Conservation (phyloP, 768 basidiomycete species). For the Candolleomyces efflorescens region DNA sequence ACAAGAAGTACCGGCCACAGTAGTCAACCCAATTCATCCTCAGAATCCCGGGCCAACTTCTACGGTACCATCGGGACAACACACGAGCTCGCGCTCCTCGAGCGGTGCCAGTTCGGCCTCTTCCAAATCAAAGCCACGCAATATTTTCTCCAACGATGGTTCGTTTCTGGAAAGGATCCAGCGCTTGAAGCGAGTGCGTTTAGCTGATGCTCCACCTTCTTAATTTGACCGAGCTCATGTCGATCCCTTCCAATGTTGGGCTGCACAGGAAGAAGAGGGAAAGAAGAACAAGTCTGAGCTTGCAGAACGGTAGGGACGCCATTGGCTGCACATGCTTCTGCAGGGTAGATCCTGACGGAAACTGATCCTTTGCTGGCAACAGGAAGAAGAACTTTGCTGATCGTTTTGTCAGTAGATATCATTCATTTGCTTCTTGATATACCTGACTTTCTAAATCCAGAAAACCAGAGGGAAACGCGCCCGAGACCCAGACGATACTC, state of each 20-base stretch:
- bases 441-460: conserved; percentile 22
- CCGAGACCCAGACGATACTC: neutral
- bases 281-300: conserved; percentile 51
- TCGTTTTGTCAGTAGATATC: conserved; percentile 49
- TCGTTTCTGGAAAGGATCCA: conserved; percentile 65
- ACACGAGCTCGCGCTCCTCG: too few relatives aligned
- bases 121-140: conserved; percentile 33
- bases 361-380: conserved; percentile 6
- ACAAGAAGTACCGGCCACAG: too few relatives aligned
- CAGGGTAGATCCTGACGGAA: conserved; percentile 1
- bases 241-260: neutral
- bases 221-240: neutral
- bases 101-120: too few relatives aligned
- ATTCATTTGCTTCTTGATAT: neutral
- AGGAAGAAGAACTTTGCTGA: conserved; percentile 61
- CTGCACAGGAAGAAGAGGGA: conserved; percentile 51
- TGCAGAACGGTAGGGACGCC: conserved; percentile 38
- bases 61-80: too few relatives aligned
- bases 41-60: too few relatives aligned
- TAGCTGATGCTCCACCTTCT: neutral
- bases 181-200: conserved; percentile 48
- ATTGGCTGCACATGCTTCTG: neutral
- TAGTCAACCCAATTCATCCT: too few relatives aligned
- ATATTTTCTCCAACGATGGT: conserved; percentile 68
- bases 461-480: conserved; percentile 58